Conservation (phyloP, 2,329 filamentous ascomycete species). For the Fusarium clavum region DNA sequence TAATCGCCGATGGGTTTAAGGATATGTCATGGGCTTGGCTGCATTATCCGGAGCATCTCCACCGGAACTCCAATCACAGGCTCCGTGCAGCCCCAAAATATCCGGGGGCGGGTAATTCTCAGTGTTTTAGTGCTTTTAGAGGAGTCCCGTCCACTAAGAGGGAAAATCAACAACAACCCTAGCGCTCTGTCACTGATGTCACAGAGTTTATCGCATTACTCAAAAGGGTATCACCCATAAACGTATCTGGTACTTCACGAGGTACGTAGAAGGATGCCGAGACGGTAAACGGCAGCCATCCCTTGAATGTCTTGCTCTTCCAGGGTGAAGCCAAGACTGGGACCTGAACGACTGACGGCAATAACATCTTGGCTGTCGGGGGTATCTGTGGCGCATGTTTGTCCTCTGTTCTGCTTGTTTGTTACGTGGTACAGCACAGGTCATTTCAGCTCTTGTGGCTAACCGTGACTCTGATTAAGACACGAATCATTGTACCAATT, state of each 20-base stretch:
- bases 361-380: constrained; percentile 20
- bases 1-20: constrained; percentile 28
- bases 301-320: constrained; percentile 10
- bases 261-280: constrained; percentile 29
- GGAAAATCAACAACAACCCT: constrained; percentile 6
- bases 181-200: constrained; percentile 17
- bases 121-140: not conserved
- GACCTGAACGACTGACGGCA: constrained; percentile 29
- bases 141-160: not conserved
- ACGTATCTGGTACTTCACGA: constrained; percentile 27
- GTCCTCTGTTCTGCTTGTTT: not conserved
- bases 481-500: not conserved
- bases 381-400: constrained; percentile 15
- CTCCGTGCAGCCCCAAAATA: constrained; percentile 26
- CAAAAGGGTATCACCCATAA: constrained; percentile 9
- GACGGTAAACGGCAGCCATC: constrained; percentile 37
- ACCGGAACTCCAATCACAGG: constrained; percentile 37
- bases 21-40: constrained; percentile 28
- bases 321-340: constrained; percentile 23
- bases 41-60: constrained; percentile 36
- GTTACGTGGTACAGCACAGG: not conserved
- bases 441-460: constrained; percentile 5
- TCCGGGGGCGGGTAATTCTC: constrained; percentile 25
- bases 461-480: not conserved
- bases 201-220: constrained; percentile 25